phyloP scores from a whole-genome alignment of 768 basidiomycete species.

The Lyophyllum decastes region DNA sequence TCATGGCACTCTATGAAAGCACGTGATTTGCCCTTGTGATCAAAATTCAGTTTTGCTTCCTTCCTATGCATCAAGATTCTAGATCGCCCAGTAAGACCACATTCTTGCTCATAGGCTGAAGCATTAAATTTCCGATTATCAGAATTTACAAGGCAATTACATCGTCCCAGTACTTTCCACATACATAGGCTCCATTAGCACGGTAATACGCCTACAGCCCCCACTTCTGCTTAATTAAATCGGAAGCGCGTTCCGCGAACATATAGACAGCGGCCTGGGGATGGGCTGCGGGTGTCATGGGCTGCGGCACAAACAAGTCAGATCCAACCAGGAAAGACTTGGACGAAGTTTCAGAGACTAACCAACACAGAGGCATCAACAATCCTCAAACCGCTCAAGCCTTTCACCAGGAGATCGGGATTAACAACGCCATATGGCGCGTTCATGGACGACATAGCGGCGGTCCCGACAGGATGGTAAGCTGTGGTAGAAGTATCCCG shows the following conservation, averaged over 20 bases:
- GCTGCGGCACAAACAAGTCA: neutral
- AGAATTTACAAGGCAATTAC: no score
- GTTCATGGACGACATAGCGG: neutral
- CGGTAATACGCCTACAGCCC: no score
- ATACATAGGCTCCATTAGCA: no score
- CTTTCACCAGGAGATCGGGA: conserved; percentile 9
- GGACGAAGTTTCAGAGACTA: neutral
- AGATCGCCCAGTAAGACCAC: no score
- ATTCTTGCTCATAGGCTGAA: no score
- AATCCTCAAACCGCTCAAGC: neutral
- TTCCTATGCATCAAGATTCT: no score
- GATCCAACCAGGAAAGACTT: neutral
- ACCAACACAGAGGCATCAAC: conserved; percentile 9
- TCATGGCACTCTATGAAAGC: no score
- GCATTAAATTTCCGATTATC: no score
- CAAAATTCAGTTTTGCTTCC: no score
- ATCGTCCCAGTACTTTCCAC: no score
- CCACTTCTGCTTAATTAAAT: conserved; percentile 1
- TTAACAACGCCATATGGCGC: conserved; percentile 2
- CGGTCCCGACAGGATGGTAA: conserved; percentile 4
- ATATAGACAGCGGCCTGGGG: conserved; percentile 5
- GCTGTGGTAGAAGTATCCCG: neutral
- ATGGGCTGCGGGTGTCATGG: conserved; percentile 6
- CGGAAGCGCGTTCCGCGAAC: conserved; percentile 8
- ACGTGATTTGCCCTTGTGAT: no score